These are phyloP conservation scores for Aquilaria agallochum DNA, from an alignment of 441 rosid species.

Conservation along the genomic window DNA sequence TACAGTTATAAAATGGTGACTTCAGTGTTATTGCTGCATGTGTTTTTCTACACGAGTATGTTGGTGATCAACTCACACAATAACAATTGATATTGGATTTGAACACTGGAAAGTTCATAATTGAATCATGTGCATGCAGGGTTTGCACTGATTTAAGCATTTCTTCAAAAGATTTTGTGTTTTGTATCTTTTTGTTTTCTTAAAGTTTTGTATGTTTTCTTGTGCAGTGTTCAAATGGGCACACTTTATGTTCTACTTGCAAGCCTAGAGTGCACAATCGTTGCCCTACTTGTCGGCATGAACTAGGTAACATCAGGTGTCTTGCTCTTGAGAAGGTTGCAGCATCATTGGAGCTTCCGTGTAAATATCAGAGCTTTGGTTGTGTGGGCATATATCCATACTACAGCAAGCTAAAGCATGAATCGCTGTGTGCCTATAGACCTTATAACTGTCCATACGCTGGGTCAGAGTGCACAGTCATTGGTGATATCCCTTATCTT, in stretches of 20 bases:
- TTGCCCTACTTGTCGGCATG: constrained; percentile 81
- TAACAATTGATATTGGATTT: too few species aligned
- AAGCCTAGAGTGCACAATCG: constrained; percentile 74
- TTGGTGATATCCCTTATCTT: constrained; percentile 66
- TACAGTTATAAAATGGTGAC: too few species aligned
- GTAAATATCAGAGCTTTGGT: constrained; percentile 68
- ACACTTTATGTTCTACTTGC: constrained; percentile 72
- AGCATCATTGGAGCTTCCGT: constrained; percentile 75
- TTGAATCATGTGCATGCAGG: too few species aligned
- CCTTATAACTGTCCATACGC: constrained; percentile 76
- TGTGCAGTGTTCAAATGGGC: constrained; percentile 70
- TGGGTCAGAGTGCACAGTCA: constrained; percentile 69
- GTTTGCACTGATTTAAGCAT: too few species aligned
- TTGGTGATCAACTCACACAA: too few species aligned
- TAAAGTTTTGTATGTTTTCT: background rate
- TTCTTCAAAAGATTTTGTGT: too few species aligned
- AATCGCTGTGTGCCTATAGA: constrained; percentile 49
- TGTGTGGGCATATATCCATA: constrained; percentile 65
- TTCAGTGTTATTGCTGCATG: too few species aligned
- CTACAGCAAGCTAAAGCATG: constrained; percentile 77
- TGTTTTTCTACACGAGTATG: too few species aligned
- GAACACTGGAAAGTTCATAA: too few species aligned
- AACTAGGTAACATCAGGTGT: constrained; percentile 79
- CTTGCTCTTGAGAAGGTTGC: constrained; percentile 79
- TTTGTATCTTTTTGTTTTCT: too few species aligned